Evolutionary conservation across 164 flowering plant species (phyloP), one percentile per base, ranked within the genome.

Genomic region (Cinnamomum micranthum): DNA sequence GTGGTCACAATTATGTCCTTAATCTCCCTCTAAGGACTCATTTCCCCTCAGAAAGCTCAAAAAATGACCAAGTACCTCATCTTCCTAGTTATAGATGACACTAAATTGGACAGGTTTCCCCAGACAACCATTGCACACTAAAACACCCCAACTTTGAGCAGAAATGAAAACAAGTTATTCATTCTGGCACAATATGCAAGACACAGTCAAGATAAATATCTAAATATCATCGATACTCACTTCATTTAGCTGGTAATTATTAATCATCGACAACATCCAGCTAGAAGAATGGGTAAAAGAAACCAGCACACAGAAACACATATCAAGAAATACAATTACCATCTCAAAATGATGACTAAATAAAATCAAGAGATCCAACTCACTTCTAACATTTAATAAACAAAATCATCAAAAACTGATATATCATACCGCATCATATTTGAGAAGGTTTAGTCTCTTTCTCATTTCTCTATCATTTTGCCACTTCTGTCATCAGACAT

Each of bases 401-500:
- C 11, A 41, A 41, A 41, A 60, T 22, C 23, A 60, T 55, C 35
- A 62, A 76, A 5, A 74, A 73, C 72, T 60, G 47, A 76, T 78
- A 72, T 55, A 69, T 74, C 91, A 78, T 91, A 95, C 99, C 65
- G 97, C 97, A 80, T 90, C 94, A 77, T 95, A 95, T 81, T 83
- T 68, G 69, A 95, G 97, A 74, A 92, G 72, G 84, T 85, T 87
- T 78, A 93, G 86, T 75, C 81, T 87, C 86, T 83, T 93, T 84
- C 91, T 87, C 76, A 85, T 88, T 63, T 90, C 93, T 50, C 91
- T 77, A 74, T 91, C 90, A 85, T 93, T 87, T 76, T 70, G 88
- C 79, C 87, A 35, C 69, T 84, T 89, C 98, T 93, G 85, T 50
- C 73, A 79, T 70, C 27, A 70, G 12, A 63, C 60, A 60, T 51